Evolutionary conservation across 805 yeast genomes (phyloP).

Genomic region (Metahyphopichia silvanorum): DNA sequence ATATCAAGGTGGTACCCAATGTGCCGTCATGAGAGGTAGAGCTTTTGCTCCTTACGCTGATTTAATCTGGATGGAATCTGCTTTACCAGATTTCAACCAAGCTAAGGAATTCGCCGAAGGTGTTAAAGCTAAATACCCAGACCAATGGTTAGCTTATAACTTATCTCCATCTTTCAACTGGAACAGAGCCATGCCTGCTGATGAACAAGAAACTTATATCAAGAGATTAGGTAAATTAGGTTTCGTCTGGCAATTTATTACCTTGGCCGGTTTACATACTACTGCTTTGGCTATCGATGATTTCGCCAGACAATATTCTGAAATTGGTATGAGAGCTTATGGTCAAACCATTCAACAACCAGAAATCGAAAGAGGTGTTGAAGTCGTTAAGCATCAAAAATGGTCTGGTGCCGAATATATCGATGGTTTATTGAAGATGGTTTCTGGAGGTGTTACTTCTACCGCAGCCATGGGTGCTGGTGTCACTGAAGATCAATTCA

Average conservation of each 20-base stretch:
- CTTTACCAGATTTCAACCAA: conserved; percentile 88
- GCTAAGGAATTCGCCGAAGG: conserved; percentile 95
- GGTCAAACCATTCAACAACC: conserved; percentile 83
- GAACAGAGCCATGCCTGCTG: conserved; percentile 87
- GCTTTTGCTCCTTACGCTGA: conserved; percentile 95
- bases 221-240: conserved; percentile 83
- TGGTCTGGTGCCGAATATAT: conserved; percentile 99
- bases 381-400: conserved; percentile 95
- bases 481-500: conserved; percentile 96
- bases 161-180: conserved; percentile 97
- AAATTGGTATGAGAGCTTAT: conserved; percentile 92
- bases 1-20: conserved; percentile 93
- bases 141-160: conserved; percentile 96
- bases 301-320: conserved; percentile 74
- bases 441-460: conserved; percentile 90
- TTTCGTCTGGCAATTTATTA: conserved; percentile 96
- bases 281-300: conserved; percentile 88
- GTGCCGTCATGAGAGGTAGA: conserved; percentile 95
- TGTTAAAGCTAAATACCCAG: conserved; percentile 74
- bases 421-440: conserved; percentile 84
- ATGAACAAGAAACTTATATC: conserved; percentile 89
- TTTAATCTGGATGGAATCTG: conserved; percentile 97
- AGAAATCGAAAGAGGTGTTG: conserved; percentile 86
- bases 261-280: conserved; percentile 95
- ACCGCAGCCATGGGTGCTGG: conserved; percentile 99